Evolutionary conservation across 78 protist genomes (phyloP).

Genomic region (Monocercomonoides exilis): DNA sequence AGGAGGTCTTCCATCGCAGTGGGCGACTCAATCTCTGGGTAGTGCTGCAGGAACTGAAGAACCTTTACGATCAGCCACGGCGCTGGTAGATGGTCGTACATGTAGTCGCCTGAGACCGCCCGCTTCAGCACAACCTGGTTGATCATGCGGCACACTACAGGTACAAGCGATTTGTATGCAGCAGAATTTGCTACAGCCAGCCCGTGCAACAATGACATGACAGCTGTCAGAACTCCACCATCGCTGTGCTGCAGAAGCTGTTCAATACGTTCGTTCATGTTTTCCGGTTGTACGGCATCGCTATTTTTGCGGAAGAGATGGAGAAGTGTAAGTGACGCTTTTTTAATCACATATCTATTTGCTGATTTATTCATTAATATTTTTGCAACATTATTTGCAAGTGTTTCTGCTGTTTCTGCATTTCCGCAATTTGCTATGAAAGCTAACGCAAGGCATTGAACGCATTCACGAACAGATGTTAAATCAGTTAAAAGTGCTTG

Average conservation of each 20-base stretch:
- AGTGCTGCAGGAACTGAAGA: slow-evolving; percentile 75
- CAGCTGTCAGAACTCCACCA: slow-evolving; percentile 59
- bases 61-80: slow-evolving; percentile 91
- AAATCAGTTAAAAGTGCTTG: slow-evolving; percentile 56
- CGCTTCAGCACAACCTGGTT: background rate
- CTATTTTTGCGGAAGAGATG: slow-evolving; percentile 78
- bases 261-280: slow-evolving; percentile 25
- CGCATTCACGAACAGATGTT: slow-evolving; percentile 33
- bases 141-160: background rate
- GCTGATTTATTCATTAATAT: slow-evolving; percentile 41
- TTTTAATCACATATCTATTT: slow-evolving; percentile 47
- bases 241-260: slow-evolving; percentile 55
- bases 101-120: slow-evolving; percentile 56
- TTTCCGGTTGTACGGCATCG: slow-evolving; percentile 25
- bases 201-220: slow-evolving; percentile 54
- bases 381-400: slow-evolving; percentile 59
- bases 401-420: slow-evolving; percentile 77
- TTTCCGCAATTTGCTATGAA: slow-evolving; percentile 86
- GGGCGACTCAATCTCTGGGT: too few relatives aligned
- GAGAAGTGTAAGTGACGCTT: slow-evolving; percentile 79
- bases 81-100: slow-evolving; percentile 74
- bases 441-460: slow-evolving; percentile 74
- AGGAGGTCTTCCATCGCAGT: too few relatives aligned
- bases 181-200: background rate
- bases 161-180: background rate